Evolutionary conservation across 2,329 filamentous ascomycete genomes (phyloP).

Genomic region (Pseudocercospora macadamiae): DNA sequence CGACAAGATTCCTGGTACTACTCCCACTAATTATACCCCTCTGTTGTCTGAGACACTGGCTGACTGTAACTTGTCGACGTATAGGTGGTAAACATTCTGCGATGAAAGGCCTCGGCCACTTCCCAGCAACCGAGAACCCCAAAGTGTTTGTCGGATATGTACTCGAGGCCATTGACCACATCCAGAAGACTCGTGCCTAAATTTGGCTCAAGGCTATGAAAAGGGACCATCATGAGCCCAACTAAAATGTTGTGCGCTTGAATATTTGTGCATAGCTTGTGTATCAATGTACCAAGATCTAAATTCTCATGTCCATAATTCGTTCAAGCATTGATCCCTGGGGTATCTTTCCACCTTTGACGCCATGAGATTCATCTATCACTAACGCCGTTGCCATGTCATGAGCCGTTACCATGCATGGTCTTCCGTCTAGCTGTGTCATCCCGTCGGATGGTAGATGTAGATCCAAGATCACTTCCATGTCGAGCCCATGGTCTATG

Average conservation of each 20-base stretch:
- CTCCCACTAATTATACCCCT: too few species aligned
- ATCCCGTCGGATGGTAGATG: not conserved
- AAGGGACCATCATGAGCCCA: too few species aligned
- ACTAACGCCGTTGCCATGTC: too few species aligned
- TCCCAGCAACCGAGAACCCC: slow-evolving; percentile 50
- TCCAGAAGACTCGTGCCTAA: slow-evolving; percentile 29
- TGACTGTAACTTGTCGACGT: too few species aligned
- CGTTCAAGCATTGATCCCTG: not conserved
- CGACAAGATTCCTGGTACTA: slow-evolving; percentile 53
- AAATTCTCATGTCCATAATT: not conserved
- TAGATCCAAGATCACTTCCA: not conserved
- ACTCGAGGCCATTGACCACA: slow-evolving; percentile 39
- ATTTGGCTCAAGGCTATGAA: too few species aligned
- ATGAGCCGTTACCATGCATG: not conserved
- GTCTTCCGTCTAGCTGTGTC: not conserved
- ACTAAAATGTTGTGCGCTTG: too few species aligned
- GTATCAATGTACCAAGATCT: not conserved
- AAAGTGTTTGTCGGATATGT: slow-evolving; percentile 38
- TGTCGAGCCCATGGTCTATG: not conserved
- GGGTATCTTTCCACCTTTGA: not conserved
- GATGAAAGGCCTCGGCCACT: slow-evolving; percentile 53
- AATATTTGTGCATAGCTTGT: not conserved
- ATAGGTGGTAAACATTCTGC: slow-evolving; percentile 48
- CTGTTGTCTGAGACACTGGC: too few species aligned
- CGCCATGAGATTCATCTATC: too few species aligned